phyloP scores from a whole-genome alignment of 2,329 filamentous ascomycete species.

The Hypomyces perniciosus region DNA sequence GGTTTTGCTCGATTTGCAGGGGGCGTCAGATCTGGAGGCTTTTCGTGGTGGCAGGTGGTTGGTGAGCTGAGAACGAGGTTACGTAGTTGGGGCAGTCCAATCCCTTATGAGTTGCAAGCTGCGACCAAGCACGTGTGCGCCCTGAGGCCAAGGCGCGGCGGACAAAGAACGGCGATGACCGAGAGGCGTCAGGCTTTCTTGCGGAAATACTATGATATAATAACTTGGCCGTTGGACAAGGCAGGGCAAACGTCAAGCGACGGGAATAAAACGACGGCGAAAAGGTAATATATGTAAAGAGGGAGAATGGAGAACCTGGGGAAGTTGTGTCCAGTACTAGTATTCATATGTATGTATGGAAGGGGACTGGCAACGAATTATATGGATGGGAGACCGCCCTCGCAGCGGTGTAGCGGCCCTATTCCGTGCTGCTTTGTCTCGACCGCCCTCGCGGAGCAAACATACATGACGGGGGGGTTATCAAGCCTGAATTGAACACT shows the following conservation, averaged over 20 bases:
- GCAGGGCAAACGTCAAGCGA: no score
- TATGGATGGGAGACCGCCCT: not conserved
- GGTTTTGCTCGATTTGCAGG: no score
- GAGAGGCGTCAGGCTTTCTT: not conserved
- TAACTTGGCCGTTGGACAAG: no score
- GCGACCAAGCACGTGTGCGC: not conserved
- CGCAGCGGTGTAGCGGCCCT: not conserved
- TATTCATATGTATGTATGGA: not conserved
- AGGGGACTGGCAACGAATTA: not conserved
- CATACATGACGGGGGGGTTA: no score
- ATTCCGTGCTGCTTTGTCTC: not conserved
- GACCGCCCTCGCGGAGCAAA: not conserved
- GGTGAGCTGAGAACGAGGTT: no score
- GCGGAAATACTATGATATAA: no score
- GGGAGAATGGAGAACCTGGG: not conserved
- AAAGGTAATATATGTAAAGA: not conserved
- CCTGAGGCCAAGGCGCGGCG: not conserved
- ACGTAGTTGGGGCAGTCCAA: not conserved
- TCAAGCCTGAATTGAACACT: no score
- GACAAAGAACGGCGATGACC: not conserved
- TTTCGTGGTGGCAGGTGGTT: no score
- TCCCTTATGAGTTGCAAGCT: not conserved
- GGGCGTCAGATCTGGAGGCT: no score
- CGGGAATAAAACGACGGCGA: no score
- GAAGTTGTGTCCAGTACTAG: no score